Conservation (phyloP, 129 eudicot genomes). For the Centella asiatica region DNA sequence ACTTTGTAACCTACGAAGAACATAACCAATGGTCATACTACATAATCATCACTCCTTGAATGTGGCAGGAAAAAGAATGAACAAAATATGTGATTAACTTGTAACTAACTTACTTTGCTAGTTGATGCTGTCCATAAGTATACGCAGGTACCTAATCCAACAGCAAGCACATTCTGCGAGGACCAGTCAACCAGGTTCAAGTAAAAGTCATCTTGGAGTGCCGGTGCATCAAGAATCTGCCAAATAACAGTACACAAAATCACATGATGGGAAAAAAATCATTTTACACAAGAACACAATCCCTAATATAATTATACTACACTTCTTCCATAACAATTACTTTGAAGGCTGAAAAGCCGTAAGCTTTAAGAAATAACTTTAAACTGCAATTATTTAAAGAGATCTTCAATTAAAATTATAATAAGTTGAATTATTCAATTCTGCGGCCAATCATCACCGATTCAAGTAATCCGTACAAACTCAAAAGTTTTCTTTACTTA, state of each 20-base stretch:
- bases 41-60: not conserved
- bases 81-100: not conserved
- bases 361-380: too few relatives aligned
- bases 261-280: too few relatives aligned
- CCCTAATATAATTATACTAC: too few relatives aligned
- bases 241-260: not conserved
- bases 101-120: conserved; percentile 59
- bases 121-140: conserved; percentile 95
- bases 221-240: conserved; percentile 96
- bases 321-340: too few relatives aligned
- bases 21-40: not conserved
- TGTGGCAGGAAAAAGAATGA: not conserved
- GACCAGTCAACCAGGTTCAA: conserved; percentile 99
- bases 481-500: too few relatives aligned
- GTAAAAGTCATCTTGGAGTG: conserved; percentile 98
- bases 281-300: too few relatives aligned
- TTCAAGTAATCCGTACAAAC: too few relatives aligned
- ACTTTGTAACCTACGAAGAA: conserved; percentile 66
- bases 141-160: conserved; percentile 93
- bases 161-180: conserved; percentile 96
- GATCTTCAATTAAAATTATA: too few relatives aligned
- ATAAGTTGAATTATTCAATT: too few relatives aligned
- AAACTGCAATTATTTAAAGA: too few relatives aligned
- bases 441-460: too few relatives aligned
- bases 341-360: too few relatives aligned